Evolutionary conservation across 192 early-diverging fungal genomes (phyloP), one percentile per base, ranked within the genome.

Genomic region (Lunasporangiospora selenospora): DNA sequence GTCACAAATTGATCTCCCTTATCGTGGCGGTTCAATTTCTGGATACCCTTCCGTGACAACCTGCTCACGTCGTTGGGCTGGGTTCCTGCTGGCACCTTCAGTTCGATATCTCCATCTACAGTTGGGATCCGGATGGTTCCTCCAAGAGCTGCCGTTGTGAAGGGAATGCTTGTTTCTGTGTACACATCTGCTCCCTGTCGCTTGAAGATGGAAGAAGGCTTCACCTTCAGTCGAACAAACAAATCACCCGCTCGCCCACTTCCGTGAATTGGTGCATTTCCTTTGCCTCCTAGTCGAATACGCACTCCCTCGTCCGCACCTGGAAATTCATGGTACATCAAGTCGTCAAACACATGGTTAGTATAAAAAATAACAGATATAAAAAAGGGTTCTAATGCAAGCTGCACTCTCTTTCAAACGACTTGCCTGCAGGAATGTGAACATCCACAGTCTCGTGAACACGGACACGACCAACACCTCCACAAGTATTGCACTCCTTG

Each of bases 81-180:
- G 6, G 90, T 87, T 36, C 95, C 96, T 10, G 89, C 50, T 18
- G 88, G 88, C 39, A 99, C 75, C 44, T 86, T 92, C 31, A 99
- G 76, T 52, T 99, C 96, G 1, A 98, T 94, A 61, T 97, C 93
- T 30, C 97, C 96, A 71, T 99, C 96, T 8, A 99, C 85, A 9
- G 97, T 98, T 2, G 93, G 95, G 15, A 99, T 86, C 6, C 87
- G 82, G 6, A 97, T 75, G 1, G 80, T 81, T 43, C 97, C 97
- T 32, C 97, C 97, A 36, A 99, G 76, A 6, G 95, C 78, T 6
- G 97, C 97, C 2, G 84, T 92, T 16, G 88, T 82, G 59, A 99
- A 86, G 8, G 97, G 96, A 16, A 99, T 79, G 2, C 67, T 67
- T 4, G 88, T 84, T 24, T 91, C 81, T 12, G 90, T 81, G 65